Base-by-base conservation (phyloP, 164 flowering plant species). In the Paratinospora sagittata region DNA sequence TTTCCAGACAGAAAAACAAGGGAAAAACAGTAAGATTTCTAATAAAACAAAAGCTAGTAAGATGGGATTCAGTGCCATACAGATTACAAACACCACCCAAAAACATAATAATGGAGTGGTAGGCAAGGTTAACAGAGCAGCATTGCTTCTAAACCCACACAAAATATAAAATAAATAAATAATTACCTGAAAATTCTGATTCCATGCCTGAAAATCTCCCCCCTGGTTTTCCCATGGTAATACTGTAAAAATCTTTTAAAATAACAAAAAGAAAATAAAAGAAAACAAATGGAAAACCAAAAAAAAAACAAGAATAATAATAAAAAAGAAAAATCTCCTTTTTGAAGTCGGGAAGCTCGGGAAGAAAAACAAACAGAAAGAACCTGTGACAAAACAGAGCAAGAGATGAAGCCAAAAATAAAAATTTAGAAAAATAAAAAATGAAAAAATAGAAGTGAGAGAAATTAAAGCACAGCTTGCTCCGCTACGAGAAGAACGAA, bases 171-270 rank as follows among this genome's bases (percentile, higher is more conserved):
- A 30, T n/a, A 30, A 30, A 30, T 30, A 30, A 30, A 67, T 33
- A 70, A 64, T 62, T 17, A 78, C 80, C 77, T 62, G 80, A 71
- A 23, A 71, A 74, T 21, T 66, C 67, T n/a, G 76, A 58, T 52
- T 74, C 80, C 77, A 70, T 67, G 66, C 68, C 77, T 49, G 77
- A 57, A 78, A 58, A 61, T 61, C 60, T 67, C 34, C 24, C 62
- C 66, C 55, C 80, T 67, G 74, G 68, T 61, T 63, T 77, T 37
- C 49, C 61, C 74, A 70, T 74, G n/a, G 14, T 19, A 37, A 63
- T 34, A 64, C 70, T n/a, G 47, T 21, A 37, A 21, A 49, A 47
- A 68, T n/a, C 27, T 37, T 30, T 30, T 30, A 1, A 30, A 30
- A 30, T 30, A 30, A 30, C 47, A 45, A 3, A 17, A 23, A 61